Percentiles rank a stretch among this genome's conserved stretches.
Evolutionary conservation across 2,329 filamentous ascomycete species (phyloP).

Genomic region (Ambrosiella cleistominuta): DNA sequence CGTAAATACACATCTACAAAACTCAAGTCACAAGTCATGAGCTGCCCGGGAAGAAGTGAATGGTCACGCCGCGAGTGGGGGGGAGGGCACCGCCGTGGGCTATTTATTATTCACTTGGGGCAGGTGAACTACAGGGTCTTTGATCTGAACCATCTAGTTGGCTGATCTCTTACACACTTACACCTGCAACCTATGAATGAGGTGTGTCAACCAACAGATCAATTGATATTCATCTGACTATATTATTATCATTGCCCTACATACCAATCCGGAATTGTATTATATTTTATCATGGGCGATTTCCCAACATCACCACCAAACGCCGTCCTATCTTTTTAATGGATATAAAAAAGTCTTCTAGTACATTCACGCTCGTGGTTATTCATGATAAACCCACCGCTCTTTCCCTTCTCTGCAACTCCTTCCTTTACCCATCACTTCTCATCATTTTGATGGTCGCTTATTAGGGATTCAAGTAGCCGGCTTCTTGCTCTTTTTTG

Average conservation of each 20-base stretch:
- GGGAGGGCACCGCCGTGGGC: not conserved
- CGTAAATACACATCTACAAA: too few relatives aligned
- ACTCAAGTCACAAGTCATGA: not conserved
- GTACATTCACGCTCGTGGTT: too few relatives aligned
- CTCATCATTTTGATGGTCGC: not conserved
- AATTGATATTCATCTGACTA: not conserved
- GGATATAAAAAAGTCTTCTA: too few relatives aligned
- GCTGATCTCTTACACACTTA: not conserved
- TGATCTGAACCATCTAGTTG: not conserved
- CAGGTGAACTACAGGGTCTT: not conserved
- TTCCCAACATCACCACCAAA: too few relatives aligned
- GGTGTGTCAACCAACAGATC: not conserved
- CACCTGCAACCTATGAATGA: not conserved
- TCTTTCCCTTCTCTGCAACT: not conserved
- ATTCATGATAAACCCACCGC: not conserved
- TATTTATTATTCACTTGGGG: not conserved
- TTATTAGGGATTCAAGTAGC: not conserved
- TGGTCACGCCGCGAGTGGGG: not conserved
- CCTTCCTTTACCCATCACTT: not conserved
- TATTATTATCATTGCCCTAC: not conserved
- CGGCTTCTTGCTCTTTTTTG: not conserved
- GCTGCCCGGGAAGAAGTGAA: not conserved
- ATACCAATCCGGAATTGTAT: not conserved
- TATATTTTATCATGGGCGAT: too few relatives aligned
- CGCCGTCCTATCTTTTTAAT: too few relatives aligned